Evolutionary conservation across 1,284 basidiomycete species (phyloP).

Genomic region (Earliella scabrosa): DNA sequence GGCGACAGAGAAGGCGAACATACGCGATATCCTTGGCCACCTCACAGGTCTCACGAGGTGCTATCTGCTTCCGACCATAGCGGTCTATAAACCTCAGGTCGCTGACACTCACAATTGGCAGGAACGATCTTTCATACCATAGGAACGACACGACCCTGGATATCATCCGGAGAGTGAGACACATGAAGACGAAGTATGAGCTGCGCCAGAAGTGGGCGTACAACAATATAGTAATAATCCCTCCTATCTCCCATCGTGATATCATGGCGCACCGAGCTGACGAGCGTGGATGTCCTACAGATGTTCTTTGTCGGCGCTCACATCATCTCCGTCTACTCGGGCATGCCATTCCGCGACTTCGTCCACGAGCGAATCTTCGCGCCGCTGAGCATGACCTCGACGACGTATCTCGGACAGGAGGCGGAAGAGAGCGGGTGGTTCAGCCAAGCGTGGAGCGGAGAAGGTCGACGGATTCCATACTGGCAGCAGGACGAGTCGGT

Average conservation of each 20-base stretch:
- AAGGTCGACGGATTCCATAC: conserved; percentile 4
- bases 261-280: neutral
- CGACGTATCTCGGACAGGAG: neutral
- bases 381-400: conserved; percentile 5
- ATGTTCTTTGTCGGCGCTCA: conserved; percentile 1
- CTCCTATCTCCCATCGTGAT: neutral
- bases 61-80: neutral
- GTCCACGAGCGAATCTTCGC: conserved; percentile 3
- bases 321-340: conserved; percentile 2
- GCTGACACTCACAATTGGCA: neutral
- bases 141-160: neutral
- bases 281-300: neutral
- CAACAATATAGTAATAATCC: conserved; percentile 4
- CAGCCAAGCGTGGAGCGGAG: conserved; percentile 1
- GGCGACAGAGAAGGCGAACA: conserved; percentile 36
- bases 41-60: conserved; percentile 5
- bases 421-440: conserved; percentile 1
- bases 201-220: neutral
- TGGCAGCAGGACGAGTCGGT: neutral
- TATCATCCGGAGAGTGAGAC: neutral
- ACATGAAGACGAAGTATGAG: neutral
- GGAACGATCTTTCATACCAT: neutral
- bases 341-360: neutral
- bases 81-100: neutral
- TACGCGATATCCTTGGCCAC: conserved; percentile 31